Evolutionary conservation across 2,329 filamentous ascomycete genomes (phyloP), one percentile per base, ranked within the genome.

Genomic region (Lasiodiplodia theobromae): DNA sequence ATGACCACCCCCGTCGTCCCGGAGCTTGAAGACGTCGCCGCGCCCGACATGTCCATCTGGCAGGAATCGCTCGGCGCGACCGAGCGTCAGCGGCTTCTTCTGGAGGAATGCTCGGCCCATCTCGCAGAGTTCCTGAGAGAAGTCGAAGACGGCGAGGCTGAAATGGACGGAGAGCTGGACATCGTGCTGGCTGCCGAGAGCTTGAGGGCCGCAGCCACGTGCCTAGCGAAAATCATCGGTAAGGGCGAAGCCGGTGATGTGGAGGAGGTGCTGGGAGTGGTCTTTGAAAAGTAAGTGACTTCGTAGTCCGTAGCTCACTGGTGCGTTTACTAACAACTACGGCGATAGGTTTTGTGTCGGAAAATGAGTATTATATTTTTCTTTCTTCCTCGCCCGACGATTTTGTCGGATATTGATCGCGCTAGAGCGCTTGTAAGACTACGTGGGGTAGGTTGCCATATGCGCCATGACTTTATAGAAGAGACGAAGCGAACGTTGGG

Each of bases 181-280:
- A 90, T 97, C 58, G 95, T 97, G 7, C 86, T 97, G 31, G 94
- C 94, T 12, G 96, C 96, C 0, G 96, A 99, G 79, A 89, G 94
- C 76, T 84, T 99, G 67, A 90, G 96, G 53, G 89, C 88, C 72
- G 94, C 94, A 14, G 94, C 93, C 0, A 88, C 90, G 65, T 90
- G 89, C 71, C 84, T 97, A n/a, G 91, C 93, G 2, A 88, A 89
- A 68, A 97, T 98, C 74, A 98, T 94, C 0, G 96, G 96, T 0
- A 88, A 88, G 67, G 94, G 94, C 0, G 92, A 94, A 74, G 88
- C 87, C 51, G 92, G 94, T 2, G 95, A 98, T 79, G 93, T 98
- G 18, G 95, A 99, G 78, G 96, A 98, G 77, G 93, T 99, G 8
- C 82, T 99, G 54, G 96, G 96, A 0, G 94, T 99, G 25, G 94